Conservation (phyloP, 1,284 basidiomycete genomes). For the Filobasidium uniguttulatum region DNA sequence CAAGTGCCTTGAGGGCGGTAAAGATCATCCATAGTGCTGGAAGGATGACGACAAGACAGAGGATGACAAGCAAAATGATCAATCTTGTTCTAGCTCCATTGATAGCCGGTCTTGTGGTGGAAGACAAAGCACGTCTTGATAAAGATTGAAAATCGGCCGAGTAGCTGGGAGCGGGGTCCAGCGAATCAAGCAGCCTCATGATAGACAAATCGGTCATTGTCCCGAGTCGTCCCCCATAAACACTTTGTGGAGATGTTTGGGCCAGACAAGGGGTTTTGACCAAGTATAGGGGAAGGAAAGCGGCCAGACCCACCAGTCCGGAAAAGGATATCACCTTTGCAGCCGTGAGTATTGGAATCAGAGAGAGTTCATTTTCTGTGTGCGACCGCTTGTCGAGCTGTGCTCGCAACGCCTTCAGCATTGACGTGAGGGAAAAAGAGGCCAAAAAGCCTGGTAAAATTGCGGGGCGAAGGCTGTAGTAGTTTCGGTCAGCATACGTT, state of each 20-base stretch:
- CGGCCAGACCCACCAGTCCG: slow-evolving; percentile 51
- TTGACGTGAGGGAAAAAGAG: slow-evolving; percentile 49
- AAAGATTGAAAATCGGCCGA: neutral
- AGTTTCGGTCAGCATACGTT: neutral
- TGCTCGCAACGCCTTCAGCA: slow-evolving; percentile 55
- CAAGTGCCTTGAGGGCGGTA: slow-evolving; percentile 48
- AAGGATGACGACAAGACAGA: slow-evolving; percentile 47
- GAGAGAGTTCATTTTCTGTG: slow-evolving; percentile 55
- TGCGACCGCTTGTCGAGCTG: slow-evolving; percentile 47
- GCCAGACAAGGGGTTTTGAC: slow-evolving; percentile 54
- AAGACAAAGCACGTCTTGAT: slow-evolving; percentile 15
- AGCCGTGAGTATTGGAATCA: slow-evolving; percentile 51
- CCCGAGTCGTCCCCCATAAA: slow-evolving; percentile 49
- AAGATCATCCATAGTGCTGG: slow-evolving; percentile 55
- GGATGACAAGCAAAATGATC: slow-evolving; percentile 51
- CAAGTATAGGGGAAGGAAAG: slow-evolving; percentile 56
- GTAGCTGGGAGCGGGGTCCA: slow-evolving; percentile 41
- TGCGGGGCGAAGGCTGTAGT: slow-evolving; percentile 20
- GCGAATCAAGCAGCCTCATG: slow-evolving; percentile 50
- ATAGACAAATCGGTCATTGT: slow-evolving; percentile 59
- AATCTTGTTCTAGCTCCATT: slow-evolving; percentile 41
- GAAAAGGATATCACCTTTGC: slow-evolving; percentile 51
- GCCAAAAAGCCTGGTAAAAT: slow-evolving; percentile 49
- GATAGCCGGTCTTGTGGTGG: slow-evolving; percentile 39
- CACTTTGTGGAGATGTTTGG: slow-evolving; percentile 40